phyloP scores from a whole-genome alignment of 371 early-diverging fungal genomes.

The Mortierella sp. region DNA sequence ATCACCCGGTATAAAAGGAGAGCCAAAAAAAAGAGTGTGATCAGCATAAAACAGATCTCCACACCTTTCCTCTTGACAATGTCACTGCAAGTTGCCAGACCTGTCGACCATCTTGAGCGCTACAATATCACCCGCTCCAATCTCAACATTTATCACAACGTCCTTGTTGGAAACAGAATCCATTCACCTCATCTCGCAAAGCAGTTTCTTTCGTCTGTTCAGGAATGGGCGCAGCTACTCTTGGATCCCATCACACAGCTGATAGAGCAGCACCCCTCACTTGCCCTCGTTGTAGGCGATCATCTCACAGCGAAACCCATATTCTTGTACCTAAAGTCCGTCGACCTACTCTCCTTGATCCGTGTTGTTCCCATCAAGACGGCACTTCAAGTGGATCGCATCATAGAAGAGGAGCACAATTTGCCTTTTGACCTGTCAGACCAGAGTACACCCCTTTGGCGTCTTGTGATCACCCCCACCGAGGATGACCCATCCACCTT shows the following conservation, averaged over 20 bases:
- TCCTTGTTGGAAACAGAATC: conserved; percentile 18
- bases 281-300: conserved; percentile 25
- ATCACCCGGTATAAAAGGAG: background rate
- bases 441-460: conserved; percentile 31
- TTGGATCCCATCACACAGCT: conserved; percentile 14
- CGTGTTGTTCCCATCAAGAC: conserved; percentile 10
- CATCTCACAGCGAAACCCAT: conserved; percentile 28
- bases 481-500: conserved; percentile 6
- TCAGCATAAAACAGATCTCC: no score
- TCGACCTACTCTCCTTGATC: conserved; percentile 16
- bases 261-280: conserved; percentile 19
- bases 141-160: conserved; percentile 42
- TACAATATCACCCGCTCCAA: conserved; percentile 48
- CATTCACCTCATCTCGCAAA: conserved; percentile 4
- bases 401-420: conserved; percentile 44
- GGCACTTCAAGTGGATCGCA: background rate
- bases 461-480: conserved; percentile 21
- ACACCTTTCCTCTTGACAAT: conserved; percentile 3
- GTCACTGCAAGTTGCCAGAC: conserved; percentile 24
- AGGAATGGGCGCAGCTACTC: conserved; percentile 30
- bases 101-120: conserved; percentile 38
- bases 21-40: background rate
- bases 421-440: conserved; percentile 32
- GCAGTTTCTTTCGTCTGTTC: background rate
- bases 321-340: conserved; percentile 20